phyloP scores from a whole-genome alignment of 352 stramenopile species.

The Pythium apleroticum region DNA sequence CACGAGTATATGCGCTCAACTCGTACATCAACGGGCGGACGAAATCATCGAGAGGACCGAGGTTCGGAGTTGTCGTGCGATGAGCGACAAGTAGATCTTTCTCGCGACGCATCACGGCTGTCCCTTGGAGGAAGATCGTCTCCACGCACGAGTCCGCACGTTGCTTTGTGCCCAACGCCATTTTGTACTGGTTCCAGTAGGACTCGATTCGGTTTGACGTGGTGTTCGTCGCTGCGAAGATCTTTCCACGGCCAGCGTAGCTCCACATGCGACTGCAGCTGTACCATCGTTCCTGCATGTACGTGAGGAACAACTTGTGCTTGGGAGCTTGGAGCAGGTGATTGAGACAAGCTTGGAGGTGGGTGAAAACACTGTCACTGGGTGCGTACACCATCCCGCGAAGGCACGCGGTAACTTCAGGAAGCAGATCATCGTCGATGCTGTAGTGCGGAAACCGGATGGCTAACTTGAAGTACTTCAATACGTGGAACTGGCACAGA shows the following conservation, averaged over 20 bases:
- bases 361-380: not conserved
- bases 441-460: not conserved
- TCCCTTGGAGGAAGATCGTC: not conserved
- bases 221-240: slow-evolving; percentile 9
- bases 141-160: slow-evolving; percentile 6
- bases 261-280: slow-evolving; percentile 2
- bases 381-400: slow-evolving; percentile 4
- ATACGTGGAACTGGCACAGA: slow-evolving; percentile 28
- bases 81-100: not conserved
- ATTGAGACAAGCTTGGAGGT: not conserved
- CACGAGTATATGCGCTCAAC: too few species aligned
- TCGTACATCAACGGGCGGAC: not conserved
- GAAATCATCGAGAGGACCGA: not conserved
- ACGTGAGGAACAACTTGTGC: not conserved
- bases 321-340: not conserved
- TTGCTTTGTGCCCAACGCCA: not conserved
- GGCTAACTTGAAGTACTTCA: slow-evolving; percentile 20
- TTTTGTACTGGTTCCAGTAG: slow-evolving; percentile 9
- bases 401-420: not conserved
- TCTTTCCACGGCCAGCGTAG: not conserved
- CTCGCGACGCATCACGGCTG: slow-evolving; percentile 1
- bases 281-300: slow-evolving; percentile 4
- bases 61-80: not conserved
- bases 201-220: slow-evolving; percentile 12
- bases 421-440: not conserved